These are phyloP conservation scores for Escovopsis sp. DNA, from an alignment of 2,329 filamentous ascomycete genomes.

Conservation along the genomic window DNA sequence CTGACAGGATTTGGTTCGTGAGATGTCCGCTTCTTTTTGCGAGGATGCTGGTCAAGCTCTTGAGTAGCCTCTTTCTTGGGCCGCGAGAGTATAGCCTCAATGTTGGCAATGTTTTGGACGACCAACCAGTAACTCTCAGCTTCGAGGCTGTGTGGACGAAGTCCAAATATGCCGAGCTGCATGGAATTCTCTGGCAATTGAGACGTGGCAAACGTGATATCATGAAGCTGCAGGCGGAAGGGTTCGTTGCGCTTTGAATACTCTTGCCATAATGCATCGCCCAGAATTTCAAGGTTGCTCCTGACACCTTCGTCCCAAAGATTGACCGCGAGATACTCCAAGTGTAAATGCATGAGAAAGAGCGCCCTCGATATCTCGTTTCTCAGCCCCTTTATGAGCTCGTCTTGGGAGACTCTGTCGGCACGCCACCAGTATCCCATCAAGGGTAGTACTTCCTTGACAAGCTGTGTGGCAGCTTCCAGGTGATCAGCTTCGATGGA, in stretches of 20 bases:
- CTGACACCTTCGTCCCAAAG: conserved; percentile 24
- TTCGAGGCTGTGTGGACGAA: conserved; percentile 37
- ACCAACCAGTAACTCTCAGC: conserved; percentile 47
- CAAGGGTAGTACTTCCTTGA: conserved; percentile 50
- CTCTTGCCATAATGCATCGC: conserved; percentile 60
- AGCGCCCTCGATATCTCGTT: conserved; percentile 68
- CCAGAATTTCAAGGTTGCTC: conserved; percentile 45
- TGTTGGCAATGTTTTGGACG: conserved; percentile 41
- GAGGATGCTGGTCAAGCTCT: conserved; percentile 30
- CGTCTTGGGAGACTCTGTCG: conserved; percentile 47
- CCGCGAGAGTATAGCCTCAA: conserved; percentile 35
- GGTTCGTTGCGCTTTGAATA: conserved; percentile 59
- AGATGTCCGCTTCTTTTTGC: conserved; percentile 35
- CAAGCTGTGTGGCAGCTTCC: conserved; percentile 42
- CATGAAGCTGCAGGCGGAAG: conserved; percentile 63
- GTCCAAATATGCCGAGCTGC: conserved; percentile 33
- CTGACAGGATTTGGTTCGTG: conserved; percentile 30
- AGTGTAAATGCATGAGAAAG: conserved; percentile 48
- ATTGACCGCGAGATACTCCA: conserved; percentile 40
- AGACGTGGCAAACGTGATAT: conserved; percentile 46
- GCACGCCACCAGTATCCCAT: conserved; percentile 65
- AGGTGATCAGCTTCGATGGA: conserved; percentile 55
- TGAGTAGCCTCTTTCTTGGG: conserved; percentile 10
- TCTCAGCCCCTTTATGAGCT: conserved; percentile 47
- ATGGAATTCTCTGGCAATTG: conserved; percentile 29